Base-by-base conservation (phyloP, 257 asterid species). In the Ophiorrhiza pumila region DNA sequence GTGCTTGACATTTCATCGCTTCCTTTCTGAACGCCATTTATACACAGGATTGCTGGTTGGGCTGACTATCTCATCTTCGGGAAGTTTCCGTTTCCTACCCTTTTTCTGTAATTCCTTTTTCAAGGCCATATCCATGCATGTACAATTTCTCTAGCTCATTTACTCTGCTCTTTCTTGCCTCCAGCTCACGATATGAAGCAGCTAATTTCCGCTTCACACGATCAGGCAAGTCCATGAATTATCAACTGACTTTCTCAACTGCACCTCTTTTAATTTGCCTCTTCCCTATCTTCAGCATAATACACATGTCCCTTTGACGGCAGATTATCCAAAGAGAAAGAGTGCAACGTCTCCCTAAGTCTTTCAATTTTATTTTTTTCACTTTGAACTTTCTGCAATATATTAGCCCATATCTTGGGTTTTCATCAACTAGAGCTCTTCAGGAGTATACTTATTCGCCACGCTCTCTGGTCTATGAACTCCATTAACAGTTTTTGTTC, bases 51-150 rank as follows among this genome's bases (percentile, higher is more conserved):
- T 76, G 17, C 86, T 62, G 67, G 85, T 81, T 14, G 96, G 95
- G 68, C 32, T 20, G 18, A 87, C 88, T 46, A 91, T 77, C 80
- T 91, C 98, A 69, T 90, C 96, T 80, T 87, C 90, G 11, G 95
- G 96, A 47, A 94, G 93, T 77, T 86, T 94, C 60, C 97, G 86
- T 71, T 91, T 94, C 83, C 81, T 84, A 52, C 96, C 96, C 67
- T 85, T 86, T 82, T 93, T 94, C 98, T 93, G 97, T 73, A 91
- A 34, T 79, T 93, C 98, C 80, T 85, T 90, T 84, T 91, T 94
- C 96, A 91, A 74, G 27, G 91, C 62, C 97, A 91, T 91, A 34
- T 90, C 95, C 84, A 63, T n/a, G n/a, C n/a, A n/a, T 83, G 85
- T 84, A 86, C 56, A 91, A 74, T 81, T 87, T 91, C 84, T 89